Evolutionary conservation across 2,329 filamentous ascomycete species (phyloP).

Genomic region (Aspergillus sp.): DNA sequence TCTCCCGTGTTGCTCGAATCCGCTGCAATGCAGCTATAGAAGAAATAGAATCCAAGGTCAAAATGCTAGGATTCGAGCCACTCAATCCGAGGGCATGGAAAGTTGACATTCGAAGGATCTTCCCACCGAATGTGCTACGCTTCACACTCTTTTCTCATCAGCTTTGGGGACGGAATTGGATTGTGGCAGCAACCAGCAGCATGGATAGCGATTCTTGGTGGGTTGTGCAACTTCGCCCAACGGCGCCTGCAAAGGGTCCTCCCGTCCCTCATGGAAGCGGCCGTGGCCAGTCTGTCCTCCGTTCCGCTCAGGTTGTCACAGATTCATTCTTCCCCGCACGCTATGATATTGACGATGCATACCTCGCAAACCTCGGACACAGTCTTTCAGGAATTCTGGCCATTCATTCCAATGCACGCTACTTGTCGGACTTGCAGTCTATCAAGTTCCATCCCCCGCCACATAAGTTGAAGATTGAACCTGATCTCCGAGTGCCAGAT

Average conservation of each 20-base stretch:
- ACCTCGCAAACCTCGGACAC: conserved; percentile 38
- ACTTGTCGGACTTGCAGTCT: conserved; percentile 32
- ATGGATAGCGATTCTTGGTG: conserved; percentile 78
- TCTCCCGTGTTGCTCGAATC: conserved; percentile 40
- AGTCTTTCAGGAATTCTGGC: conserved; percentile 40
- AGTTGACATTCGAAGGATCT: conserved; percentile 58
- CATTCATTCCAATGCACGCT: conserved; percentile 42
- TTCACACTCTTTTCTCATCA: conserved; percentile 69
- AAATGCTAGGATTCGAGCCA: conserved; percentile 41
- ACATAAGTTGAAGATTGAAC: conserved; percentile 33
- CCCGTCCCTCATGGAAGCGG: conserved; percentile 13
- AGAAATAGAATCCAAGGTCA: conserved; percentile 41
- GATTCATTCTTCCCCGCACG: conserved; percentile 27
- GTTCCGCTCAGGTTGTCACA: conserved; percentile 34
- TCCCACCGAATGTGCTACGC: conserved; percentile 65
- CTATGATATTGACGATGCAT: conserved; percentile 26
- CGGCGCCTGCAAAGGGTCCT: conserved; percentile 17
- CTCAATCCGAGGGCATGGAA: conserved; percentile 40
- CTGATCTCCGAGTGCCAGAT: conserved; percentile 36
- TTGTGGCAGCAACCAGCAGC: conserved; percentile 69
- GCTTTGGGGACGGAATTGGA: conserved; percentile 74
- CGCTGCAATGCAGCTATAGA: conserved; percentile 44
- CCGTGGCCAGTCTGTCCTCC: conserved; percentile 20
- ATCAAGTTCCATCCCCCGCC: conserved; percentile 33
- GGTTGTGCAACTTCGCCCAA: conserved; percentile 54